A percentile compares a stretch with the other conserved stretches of the same genome.
phyloP scores from a whole-genome alignment of 805 yeast species.

The Pichia phayaonensis region DNA sequence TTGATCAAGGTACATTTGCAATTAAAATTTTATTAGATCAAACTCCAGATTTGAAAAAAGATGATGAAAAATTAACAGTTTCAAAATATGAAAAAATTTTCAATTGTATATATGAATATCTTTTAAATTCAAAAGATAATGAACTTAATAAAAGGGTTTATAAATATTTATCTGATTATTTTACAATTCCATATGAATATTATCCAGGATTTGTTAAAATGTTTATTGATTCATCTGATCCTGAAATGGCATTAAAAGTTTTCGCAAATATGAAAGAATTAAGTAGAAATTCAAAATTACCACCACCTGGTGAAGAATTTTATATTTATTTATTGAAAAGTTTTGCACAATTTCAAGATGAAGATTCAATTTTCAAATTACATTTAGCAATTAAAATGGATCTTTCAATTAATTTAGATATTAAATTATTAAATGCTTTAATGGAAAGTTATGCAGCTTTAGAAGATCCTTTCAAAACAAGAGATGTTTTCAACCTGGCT shows the following conservation, averaged over 20 bases:
- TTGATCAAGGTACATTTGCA: slow-evolving; percentile 9
- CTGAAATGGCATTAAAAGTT: slow-evolving; percentile 54
- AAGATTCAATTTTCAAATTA: slow-evolving; percentile 57
- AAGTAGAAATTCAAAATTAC: slow-evolving; percentile 44
- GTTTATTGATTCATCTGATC: slow-evolving; percentile 46
- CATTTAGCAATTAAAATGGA: slow-evolving; percentile 63
- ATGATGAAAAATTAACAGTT: slow-evolving; percentile 25
- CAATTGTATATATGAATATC: slow-evolving; percentile 11
- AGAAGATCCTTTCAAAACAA: slow-evolving; percentile 46
- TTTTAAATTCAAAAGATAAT: slow-evolving; percentile 5
- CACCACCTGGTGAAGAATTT: slow-evolving; percentile 47
- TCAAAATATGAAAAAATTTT: slow-evolving; percentile 15
- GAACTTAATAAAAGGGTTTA: slow-evolving; percentile 52
- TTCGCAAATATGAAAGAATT: slow-evolving; percentile 53
- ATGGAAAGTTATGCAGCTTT: slow-evolving; percentile 57
- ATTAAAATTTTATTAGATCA: slow-evolving; percentile 13
- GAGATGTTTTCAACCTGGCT: slow-evolving; percentile 55
- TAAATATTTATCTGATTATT: slow-evolving; percentile 46
- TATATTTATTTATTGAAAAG: slow-evolving; percentile 52
- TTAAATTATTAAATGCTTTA: slow-evolving; percentile 50
- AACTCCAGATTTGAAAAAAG: slow-evolving; percentile 24
- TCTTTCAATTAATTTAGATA: slow-evolving; percentile 44
- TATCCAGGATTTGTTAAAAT: slow-evolving; percentile 52
- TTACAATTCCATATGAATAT: slow-evolving; percentile 49
- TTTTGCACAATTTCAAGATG: slow-evolving; percentile 52